Conservation (phyloP, 129 eudicot genomes). For the Ambrosia trifida region DNA sequence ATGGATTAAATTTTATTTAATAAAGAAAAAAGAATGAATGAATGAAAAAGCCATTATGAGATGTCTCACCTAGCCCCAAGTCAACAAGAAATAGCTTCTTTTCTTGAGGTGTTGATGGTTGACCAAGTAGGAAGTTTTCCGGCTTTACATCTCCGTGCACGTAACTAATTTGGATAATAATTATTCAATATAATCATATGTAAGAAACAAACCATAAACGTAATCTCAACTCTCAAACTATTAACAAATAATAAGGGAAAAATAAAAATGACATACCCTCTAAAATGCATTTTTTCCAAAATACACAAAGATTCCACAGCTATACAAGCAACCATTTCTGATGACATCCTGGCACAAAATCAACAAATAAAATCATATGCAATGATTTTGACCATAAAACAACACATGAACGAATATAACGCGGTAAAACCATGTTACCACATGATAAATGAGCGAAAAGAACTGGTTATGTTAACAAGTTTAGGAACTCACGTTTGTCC, state of each 20-base stretch:
- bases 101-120: constrained; percentile 70
- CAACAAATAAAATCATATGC: background rate
- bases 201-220: constrained; percentile 5
- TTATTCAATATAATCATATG: constrained; percentile 8
- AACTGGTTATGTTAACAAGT: constrained; percentile 2
- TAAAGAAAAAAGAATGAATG: background rate
- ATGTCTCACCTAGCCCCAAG: constrained; percentile 59
- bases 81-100: constrained; percentile 79
- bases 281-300: constrained; percentile 31
- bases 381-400: background rate
- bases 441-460: background rate
- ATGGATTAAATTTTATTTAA: background rate
- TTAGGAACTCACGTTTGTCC: constrained; percentile 65
- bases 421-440: background rate
- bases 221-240: constrained; percentile 8
- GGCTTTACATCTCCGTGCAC: constrained; percentile 86
- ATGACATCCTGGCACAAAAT: constrained; percentile 26
- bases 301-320: constrained; percentile 30
- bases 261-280: background rate
- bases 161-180: constrained; percentile 38
- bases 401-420: background rate
- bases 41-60: constrained; percentile 1
- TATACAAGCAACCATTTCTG: constrained; percentile 35
- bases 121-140: constrained; percentile 74
- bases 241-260: background rate